A percentile compares a stretch with the other conserved stretches of the same genome.
phyloP scores from a whole-genome alignment of 805 yeast species.

The Barnettozyma pratensis region DNA sequence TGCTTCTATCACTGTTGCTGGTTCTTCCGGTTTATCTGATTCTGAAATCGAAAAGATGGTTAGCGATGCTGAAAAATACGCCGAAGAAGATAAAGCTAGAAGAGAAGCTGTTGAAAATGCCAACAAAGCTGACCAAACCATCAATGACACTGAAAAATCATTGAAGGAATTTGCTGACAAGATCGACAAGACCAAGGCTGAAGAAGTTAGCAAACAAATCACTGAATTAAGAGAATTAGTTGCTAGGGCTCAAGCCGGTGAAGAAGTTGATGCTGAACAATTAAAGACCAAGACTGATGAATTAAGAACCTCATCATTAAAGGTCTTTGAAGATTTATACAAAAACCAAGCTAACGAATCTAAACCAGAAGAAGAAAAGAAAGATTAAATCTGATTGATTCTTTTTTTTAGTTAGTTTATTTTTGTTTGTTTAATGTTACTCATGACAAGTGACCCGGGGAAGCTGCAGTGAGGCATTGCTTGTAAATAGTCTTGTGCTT shows the following conservation, averaged over 20 bases:
- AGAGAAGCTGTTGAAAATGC: conserved; percentile 67
- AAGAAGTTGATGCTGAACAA: conserved; percentile 50
- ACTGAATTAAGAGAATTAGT: conserved; percentile 64
- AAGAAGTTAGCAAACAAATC: conserved; percentile 35
- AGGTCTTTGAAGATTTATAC: conserved; percentile 55
- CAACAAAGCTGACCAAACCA: conserved; percentile 77
- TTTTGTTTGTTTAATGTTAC: conserved; percentile 1
- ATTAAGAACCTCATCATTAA: conserved; percentile 71
- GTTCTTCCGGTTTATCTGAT: conserved; percentile 57
- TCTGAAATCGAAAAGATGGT: conserved; percentile 58
- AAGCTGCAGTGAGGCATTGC: not conserved
- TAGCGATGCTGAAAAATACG: conserved; percentile 55
- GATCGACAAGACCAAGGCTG: conserved; percentile 50
- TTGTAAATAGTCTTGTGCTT: conserved; percentile 1
- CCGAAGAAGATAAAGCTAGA: conserved; percentile 51
- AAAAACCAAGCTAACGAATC: conserved; percentile 22
- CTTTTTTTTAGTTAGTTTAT: not conserved
- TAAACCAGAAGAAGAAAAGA: conserved; percentile 25
- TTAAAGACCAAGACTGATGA: conserved; percentile 79
- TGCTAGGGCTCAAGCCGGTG: conserved; percentile 66
- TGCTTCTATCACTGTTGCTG: conserved; percentile 62
- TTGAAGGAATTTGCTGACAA: conserved; percentile 68
- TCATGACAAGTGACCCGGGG: conserved; percentile 1
- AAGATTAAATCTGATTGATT: conserved; percentile 4
- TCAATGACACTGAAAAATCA: conserved; percentile 85